These are phyloP conservation scores for Trichophyton rubrum DNA, from an alignment of 2,329 filamentous ascomycete genomes.

Conservation along the genomic window DNA sequence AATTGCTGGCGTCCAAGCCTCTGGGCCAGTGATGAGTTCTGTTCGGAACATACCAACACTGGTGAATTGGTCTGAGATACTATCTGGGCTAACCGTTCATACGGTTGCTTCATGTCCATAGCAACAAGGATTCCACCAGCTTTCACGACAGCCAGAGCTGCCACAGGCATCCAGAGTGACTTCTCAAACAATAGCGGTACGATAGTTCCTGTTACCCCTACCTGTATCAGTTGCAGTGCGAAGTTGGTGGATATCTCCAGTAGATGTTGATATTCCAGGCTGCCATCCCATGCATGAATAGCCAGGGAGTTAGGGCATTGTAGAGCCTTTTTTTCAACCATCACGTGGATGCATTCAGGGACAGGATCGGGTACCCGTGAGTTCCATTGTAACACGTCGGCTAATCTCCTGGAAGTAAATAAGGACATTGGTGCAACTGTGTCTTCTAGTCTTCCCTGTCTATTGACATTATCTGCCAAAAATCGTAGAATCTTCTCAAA, in stretches of 20 bases:
- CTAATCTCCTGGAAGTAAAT: not conserved
- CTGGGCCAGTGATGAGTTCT: not conserved
- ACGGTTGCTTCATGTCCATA: constrained; percentile 19
- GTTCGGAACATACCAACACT: constrained; percentile 7
- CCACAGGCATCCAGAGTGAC: constrained; percentile 21
- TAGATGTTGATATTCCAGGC: constrained; percentile 11
- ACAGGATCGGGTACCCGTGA: constrained; percentile 11
- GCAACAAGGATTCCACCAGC: constrained; percentile 20
- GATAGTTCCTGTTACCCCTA: constrained; percentile 19
- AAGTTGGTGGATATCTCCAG: constrained; percentile 15
- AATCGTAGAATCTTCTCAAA: not conserved
- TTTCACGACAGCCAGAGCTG: constrained; percentile 19
- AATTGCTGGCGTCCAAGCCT: not conserved
- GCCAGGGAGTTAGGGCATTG: constrained; percentile 10
- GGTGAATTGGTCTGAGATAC: constrained; percentile 11
- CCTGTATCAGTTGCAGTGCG: constrained; percentile 17
- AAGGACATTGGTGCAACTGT: constrained; percentile 5
- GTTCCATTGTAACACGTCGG: constrained; percentile 13
- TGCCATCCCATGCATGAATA: constrained; percentile 16
- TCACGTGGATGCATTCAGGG: not conserved
- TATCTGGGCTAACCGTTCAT: constrained; percentile 23
- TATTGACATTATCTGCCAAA: not conserved
- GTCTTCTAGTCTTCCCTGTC: not conserved
- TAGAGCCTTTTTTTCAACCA: not conserved
- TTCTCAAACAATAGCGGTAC: constrained; percentile 22